Evolutionary conservation across 441 rosid species (phyloP).

Genomic region (Euphorbia celastroides): DNA sequence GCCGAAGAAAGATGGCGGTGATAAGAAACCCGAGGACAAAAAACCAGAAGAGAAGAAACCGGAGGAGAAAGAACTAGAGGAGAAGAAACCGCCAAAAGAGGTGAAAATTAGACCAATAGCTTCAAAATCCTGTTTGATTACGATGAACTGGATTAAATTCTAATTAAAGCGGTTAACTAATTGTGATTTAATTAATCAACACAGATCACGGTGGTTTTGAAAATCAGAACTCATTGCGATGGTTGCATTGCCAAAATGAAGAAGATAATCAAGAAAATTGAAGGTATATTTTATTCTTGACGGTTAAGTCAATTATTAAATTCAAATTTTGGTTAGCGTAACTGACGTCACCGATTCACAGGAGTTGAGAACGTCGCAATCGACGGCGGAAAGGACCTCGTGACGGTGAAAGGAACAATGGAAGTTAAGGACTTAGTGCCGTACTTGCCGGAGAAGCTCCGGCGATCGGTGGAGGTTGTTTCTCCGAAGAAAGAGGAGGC

Average conservation of each 20-base stretch:
- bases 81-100: conserved; percentile 66
- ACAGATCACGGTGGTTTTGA: conserved; percentile 71
- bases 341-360: conserved; percentile 30
- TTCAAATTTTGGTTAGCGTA: background rate
- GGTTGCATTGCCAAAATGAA: conserved; percentile 62
- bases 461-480: conserved; percentile 59
- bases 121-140: background rate
- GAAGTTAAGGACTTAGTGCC: conserved; percentile 51
- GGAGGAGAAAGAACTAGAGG: conserved; percentile 52
- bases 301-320: background rate
- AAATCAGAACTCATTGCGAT: conserved; percentile 70
- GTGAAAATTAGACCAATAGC: conserved; percentile 25
- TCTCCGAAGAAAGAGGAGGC: conserved; percentile 45
- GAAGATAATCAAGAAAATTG: conserved; percentile 41
- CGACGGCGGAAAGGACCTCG: conserved; percentile 57
- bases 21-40: conserved; percentile 40
- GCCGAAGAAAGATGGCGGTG: conserved; percentile 64
- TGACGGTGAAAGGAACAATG: conserved; percentile 66
- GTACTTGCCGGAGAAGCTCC: conserved; percentile 50
- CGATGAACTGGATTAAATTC: background rate
- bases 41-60: conserved; percentile 49
- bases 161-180: background rate
- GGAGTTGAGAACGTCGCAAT: conserved; percentile 56
- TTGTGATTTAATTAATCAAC: conserved; percentile 10
- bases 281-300: conserved; percentile 39